phyloP scores from a whole-genome alignment of 768 basidiomycete species.

The Hemileccinum impolitum region DNA sequence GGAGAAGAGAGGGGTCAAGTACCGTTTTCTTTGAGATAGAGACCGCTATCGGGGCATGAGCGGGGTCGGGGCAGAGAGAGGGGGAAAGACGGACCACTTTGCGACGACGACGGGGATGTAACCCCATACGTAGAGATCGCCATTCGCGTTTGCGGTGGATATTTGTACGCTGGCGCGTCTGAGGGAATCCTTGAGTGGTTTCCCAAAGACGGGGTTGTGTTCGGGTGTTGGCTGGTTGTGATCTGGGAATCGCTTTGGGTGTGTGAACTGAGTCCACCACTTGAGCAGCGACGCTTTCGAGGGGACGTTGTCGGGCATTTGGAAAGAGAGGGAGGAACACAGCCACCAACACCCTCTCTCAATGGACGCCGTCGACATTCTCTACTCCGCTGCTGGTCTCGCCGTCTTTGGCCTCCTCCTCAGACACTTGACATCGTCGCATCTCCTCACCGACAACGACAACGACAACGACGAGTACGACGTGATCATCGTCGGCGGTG shows the following conservation, averaged over 20 bases:
- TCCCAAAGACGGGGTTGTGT: conserved; percentile 72
- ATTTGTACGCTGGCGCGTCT: conserved; percentile 91
- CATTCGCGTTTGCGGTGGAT: conserved; percentile 79
- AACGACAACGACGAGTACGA: conserved; percentile 39
- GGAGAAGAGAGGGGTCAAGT: conserved; percentile 10
- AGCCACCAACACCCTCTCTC: conserved; percentile 20
- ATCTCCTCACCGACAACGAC: background rate
- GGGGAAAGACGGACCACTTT: conserved; percentile 71
- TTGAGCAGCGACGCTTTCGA: conserved; percentile 64
- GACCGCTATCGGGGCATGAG: conserved; percentile 51
- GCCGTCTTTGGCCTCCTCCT: conserved; percentile 8
- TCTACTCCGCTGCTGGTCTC: conserved; percentile 3
- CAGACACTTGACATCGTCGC: background rate
- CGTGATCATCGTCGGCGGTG: conserved; percentile 55
- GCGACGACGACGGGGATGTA: conserved; percentile 97
- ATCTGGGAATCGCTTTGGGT: conserved; percentile 55
- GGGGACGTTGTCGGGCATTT: conserved; percentile 32
- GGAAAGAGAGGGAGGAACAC: conserved; percentile 4
- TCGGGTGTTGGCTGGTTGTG: conserved; percentile 36
- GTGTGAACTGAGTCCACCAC: conserved; percentile 80
- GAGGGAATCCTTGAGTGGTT: conserved; percentile 79
- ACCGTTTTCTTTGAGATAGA: conserved; percentile 95
- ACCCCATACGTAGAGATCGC: conserved; percentile 87
- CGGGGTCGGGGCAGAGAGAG: too few species aligned
- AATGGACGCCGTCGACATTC: too few species aligned